phyloP scores from a whole-genome alignment of 495 filamentous ascomycete genomes.

The Penicillium malachiteum region DNA sequence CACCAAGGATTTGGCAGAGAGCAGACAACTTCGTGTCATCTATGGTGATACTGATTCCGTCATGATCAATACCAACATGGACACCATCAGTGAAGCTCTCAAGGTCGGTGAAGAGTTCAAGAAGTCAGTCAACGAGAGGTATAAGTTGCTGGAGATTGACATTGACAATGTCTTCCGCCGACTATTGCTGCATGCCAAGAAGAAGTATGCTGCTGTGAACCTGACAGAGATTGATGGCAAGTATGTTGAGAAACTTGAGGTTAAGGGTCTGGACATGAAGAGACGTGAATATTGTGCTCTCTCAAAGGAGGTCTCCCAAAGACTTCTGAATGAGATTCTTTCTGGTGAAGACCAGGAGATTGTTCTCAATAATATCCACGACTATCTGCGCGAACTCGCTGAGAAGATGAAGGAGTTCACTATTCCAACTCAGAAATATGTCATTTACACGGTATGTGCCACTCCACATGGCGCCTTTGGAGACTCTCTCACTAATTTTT shows the following conservation, averaged over 20 bases:
- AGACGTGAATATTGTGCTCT: conserved; percentile 92
- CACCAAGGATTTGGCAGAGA: conserved; percentile 92
- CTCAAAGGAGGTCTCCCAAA: conserved; percentile 86
- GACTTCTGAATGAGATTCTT: conserved; percentile 82
- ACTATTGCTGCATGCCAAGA: conserved; percentile 92
- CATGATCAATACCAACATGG: conserved; percentile 98
- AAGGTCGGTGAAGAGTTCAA: conserved; percentile 84
- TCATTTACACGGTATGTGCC: conserved; percentile 75
- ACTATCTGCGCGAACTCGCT: conserved; percentile 80
- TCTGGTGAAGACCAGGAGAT: conserved; percentile 90
- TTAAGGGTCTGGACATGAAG: conserved; percentile 98
- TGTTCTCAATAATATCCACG: conserved; percentile 86
- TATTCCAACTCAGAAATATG: conserved; percentile 81
- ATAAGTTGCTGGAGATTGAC: conserved; percentile 90
- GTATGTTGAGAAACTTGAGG: conserved; percentile 89
- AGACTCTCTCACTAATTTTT: conserved; percentile 10
- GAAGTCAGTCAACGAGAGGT: conserved; percentile 80
- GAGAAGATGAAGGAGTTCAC: conserved; percentile 75
- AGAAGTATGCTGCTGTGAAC: conserved; percentile 98
- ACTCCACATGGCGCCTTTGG: background rate
- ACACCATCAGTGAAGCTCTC: conserved; percentile 86
- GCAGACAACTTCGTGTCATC: conserved; percentile 83
- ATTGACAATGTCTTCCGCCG: conserved; percentile 97
- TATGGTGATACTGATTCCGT: conserved; percentile 99
- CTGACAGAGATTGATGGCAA: conserved; percentile 87